phyloP scores from a whole-genome alignment of 129 eudicot species.

The Escallonia rubra region DNA sequence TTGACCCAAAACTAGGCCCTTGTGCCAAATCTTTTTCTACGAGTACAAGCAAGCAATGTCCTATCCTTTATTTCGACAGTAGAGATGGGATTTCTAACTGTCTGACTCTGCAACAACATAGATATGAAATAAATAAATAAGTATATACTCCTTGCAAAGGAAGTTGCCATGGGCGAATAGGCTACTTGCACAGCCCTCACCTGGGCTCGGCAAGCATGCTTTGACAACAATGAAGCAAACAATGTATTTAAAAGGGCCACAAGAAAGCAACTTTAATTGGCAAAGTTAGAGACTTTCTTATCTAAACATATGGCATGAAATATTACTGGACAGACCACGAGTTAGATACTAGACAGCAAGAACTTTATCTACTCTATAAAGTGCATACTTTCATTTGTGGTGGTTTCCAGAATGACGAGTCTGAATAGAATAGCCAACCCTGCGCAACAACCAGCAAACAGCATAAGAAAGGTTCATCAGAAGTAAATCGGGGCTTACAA shows the following conservation, averaged over 20 bases:
- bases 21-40: too few relatives aligned
- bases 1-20: too few relatives aligned
- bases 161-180: neutral
- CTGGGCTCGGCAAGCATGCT: neutral
- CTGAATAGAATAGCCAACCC: constrained; percentile 97
- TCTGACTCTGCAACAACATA: too few relatives aligned
- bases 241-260: neutral
- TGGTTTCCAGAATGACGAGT: constrained; percentile 90
- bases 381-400: constrained; percentile 88
- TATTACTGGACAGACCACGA: neutral
- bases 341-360: neutral
- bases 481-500: too few relatives aligned
- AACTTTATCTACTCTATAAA: neutral
- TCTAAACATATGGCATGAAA: neutral
- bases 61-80: too few relatives aligned
- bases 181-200: neutral
- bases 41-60: too few relatives aligned
- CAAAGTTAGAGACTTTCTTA: neutral
- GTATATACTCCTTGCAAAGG: neutral
- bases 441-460: constrained; percentile 9
- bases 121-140: too few relatives aligned
- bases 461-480: too few relatives aligned
- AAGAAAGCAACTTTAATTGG: neutral
- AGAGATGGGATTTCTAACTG: too few relatives aligned
- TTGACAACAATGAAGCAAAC: neutral